Conservation (phyloP, 2,329 filamentous ascomycete genomes). For the Fonsecaea erecta region DNA sequence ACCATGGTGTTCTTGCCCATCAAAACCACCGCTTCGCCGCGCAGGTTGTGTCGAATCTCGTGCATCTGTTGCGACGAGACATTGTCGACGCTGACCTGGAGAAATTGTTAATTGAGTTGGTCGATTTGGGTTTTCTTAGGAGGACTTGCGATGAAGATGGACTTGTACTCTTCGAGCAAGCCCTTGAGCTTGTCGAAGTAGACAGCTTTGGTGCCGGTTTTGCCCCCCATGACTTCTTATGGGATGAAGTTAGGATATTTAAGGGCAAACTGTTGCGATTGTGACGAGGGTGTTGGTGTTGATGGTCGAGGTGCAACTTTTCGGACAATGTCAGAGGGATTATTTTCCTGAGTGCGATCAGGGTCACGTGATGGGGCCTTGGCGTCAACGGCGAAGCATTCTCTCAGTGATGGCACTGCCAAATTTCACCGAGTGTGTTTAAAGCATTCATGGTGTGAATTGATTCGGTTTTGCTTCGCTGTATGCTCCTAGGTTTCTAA, state of each 20-base stretch:
- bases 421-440: neutral
- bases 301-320: conserved; percentile 26
- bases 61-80: conserved; percentile 99
- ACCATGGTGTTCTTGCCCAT: conserved; percentile 99
- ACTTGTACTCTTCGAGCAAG: conserved; percentile 94
- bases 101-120: conserved; percentile 17
- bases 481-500: neutral
- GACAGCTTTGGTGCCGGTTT: conserved; percentile 86
- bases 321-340: conserved; percentile 13
- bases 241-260: conserved; percentile 96
- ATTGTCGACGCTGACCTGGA: conserved; percentile 74
- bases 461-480: neutral
- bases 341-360: conserved; percentile 14
- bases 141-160: conserved; percentile 82
- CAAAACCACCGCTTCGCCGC: conserved; percentile 89
- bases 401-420: neutral
- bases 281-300: conserved; percentile 37
- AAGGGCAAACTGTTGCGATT: conserved; percentile 65
- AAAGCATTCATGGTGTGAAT: neutral
- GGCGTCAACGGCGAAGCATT: conserved; percentile 19
- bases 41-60: conserved; percentile 94
- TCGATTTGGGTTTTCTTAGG: neutral
- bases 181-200: conserved; percentile 99
- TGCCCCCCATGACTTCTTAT: conserved; percentile 99
- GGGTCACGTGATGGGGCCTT: conserved; percentile 12